Percentiles rank a stretch among this genome's conserved stretches.
Conservation (phyloP, 1,284 basidiomycete genomes). For the Leccinum glutinopallens region DNA sequence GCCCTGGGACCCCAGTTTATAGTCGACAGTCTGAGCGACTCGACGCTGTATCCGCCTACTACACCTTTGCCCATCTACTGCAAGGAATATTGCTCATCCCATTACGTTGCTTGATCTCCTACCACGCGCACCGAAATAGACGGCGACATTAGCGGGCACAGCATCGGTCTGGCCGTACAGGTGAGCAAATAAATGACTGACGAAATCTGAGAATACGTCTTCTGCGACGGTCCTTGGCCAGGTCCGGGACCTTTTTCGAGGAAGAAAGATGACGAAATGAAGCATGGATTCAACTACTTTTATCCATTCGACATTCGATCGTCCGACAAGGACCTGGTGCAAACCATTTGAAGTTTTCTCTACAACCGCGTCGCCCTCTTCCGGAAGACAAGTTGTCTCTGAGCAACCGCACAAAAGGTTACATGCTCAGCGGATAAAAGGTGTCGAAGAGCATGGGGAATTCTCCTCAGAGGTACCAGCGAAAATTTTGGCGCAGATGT, state of each 20-base stretch:
- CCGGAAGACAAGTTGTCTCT: constrained; percentile 92
- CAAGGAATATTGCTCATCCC: constrained; percentile 59
- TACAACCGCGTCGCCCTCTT: constrained; percentile 96
- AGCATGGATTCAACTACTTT: constrained; percentile 95
- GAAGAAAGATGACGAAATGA: constrained; percentile 84
- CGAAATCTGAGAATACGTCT: constrained; percentile 96
- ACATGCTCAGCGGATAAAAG: constrained; percentile 98
- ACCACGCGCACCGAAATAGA: constrained; percentile 39
- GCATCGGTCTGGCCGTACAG: constrained; percentile 83
- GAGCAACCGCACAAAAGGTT: constrained; percentile 94
- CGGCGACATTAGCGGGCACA: constrained; percentile 76
- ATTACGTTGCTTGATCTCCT: background rate
- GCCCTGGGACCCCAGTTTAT: constrained; percentile 98
- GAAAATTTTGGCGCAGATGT: constrained; percentile 93
- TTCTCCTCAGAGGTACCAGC: constrained; percentile 71
- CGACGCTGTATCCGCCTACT: constrained; percentile 91
- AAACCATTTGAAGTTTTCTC: constrained; percentile 93
- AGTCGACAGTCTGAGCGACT: constrained; percentile 96
- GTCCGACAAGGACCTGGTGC: constrained; percentile 98
- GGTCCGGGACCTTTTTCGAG: constrained; percentile 62
- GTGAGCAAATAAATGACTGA: constrained; percentile 88
- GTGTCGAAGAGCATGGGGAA: constrained; percentile 98
- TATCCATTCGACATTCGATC: constrained; percentile 99
- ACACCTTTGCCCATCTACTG: constrained; percentile 90
- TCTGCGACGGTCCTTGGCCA: constrained; percentile 80